Base-by-base conservation (phyloP, 495 filamentous ascomycete genomes). In the Hypoxylon trugodes region DNA sequence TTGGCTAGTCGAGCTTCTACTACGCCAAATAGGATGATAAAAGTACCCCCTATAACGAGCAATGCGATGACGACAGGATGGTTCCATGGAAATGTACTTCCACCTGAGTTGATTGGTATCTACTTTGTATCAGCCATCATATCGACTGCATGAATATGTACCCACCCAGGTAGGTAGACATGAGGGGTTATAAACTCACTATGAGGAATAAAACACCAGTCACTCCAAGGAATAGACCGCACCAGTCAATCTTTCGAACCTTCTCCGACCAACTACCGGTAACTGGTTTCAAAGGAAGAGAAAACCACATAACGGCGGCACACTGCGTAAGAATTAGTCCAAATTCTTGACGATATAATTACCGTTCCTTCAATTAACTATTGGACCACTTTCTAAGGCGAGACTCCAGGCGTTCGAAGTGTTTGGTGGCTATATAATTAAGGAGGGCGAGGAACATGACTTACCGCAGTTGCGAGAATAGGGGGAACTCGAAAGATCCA, bases 21-120 rank as follows among this genome's bases (percentile, higher is more conserved):
- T 9, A 35, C 45, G 15, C 45, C 28, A 6, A 48, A 48, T 15
- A 48, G 45, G 26, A 48, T 6, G 16, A 48, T 33, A 9, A 48
- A 35, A 1, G 26, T 48, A 16, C 45, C 45, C 22, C 45, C 45
- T 10, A 48, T 32, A 1, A 6, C 28, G 12, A 48, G 16, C 0
- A 48, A 18, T 0, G 45, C 12, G 8, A 48, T 48, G 2, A 48
- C n/a, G 26, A 48, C 16, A 15, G 28, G 10, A 5, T 21, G 12
- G 33, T 32, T 48, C 45, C 45, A 48, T 4, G 45, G 45, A 18
- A 48, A 48, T 48, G 15, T 48, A 35, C 45, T 48, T 15, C 45
- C 45, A 9, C 45, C 45, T 2, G 45, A 48, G 25, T 48, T 48
- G 8, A 48, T 48, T n/a, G 45, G 26, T 48, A 48, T 48, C 45